A percentile compares a stretch with the other conserved stretches of the same genome.
phyloP scores from a whole-genome alignment of 306 rosid genomes.

The Trifolium subterraneum region DNA sequence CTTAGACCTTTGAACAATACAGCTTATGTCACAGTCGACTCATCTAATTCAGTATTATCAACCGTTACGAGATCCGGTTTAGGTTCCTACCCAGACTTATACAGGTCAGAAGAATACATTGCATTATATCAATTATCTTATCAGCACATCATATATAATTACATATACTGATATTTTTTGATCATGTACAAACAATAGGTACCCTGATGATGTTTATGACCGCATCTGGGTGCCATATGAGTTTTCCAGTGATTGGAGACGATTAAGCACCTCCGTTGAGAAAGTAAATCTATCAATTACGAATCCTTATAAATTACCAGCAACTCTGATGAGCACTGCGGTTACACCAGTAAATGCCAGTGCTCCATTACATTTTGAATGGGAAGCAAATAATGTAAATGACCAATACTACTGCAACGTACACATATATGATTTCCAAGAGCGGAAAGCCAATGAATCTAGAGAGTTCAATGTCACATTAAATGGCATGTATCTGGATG shows the following conservation, averaged over 20 bases:
- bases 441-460: too few species aligned
- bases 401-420: conserved; percentile 25
- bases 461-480: too few species aligned
- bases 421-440: too few species aligned
- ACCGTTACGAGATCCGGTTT: neutral
- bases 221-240: conserved; percentile 23
- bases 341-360: conserved; percentile 24
- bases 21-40: conserved; percentile 23
- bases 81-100: neutral
- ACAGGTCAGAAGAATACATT: too few species aligned
- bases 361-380: conserved; percentile 1
- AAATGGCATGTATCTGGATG: too few species aligned
- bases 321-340: conserved; percentile 45
- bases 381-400: neutral
- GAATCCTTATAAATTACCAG: conserved; percentile 34
- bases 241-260: neutral
- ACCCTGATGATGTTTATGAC: conserved; percentile 49
- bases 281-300: neutral
- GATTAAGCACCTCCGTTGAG: neutral
- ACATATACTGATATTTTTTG: too few species aligned
- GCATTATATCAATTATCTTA: too few species aligned
- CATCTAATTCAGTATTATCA: conserved; percentile 27
- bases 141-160: too few species aligned
- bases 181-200: conserved; percentile 29
- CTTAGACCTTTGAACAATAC: conserved; percentile 44